Evolutionary conservation across 331 rosid species (phyloP).

Genomic region (Rhamnella rubrinervis): DNA sequence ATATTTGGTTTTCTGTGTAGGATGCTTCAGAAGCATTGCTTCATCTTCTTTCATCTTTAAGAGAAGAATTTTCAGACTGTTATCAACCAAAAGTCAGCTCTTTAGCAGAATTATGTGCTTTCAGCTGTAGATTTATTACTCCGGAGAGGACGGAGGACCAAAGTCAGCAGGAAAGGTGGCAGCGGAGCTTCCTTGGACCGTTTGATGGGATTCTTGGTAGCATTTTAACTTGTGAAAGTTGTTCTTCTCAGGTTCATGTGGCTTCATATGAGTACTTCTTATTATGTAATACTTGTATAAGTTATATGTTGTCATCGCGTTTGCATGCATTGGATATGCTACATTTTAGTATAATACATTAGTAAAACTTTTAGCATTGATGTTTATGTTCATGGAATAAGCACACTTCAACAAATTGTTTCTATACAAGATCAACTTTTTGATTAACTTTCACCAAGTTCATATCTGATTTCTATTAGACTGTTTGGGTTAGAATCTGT

Average conservation of each 20-base stretch:
- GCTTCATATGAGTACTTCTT: conserved; percentile 22
- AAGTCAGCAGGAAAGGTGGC: conserved; percentile 76
- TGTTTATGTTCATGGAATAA: neutral
- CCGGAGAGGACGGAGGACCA: conserved; percentile 41
- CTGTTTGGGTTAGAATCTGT: neutral
- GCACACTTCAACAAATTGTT: neutral
- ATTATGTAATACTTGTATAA: neutral
- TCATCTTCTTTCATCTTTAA: conserved; percentile 76
- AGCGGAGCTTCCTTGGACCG: conserved; percentile 68
- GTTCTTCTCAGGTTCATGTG: conserved; percentile 72
- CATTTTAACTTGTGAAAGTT: conserved; percentile 76
- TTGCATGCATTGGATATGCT: neutral
- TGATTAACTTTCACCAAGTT: too few relatives aligned
- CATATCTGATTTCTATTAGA: neutral
- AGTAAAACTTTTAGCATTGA: neutral
- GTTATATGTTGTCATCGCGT: conserved; percentile 1
- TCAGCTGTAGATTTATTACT: conserved; percentile 59
- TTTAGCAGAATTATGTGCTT: conserved; percentile 60
- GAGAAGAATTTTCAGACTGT: conserved; percentile 66
- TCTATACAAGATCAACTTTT: too few relatives aligned
- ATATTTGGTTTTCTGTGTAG: conserved; percentile 32
- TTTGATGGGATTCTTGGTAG: conserved; percentile 93
- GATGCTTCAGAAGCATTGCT: conserved; percentile 96
- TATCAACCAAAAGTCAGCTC: conserved; percentile 61
- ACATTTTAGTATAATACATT: neutral